Percentiles rank a stretch among this genome's conserved stretches.
Evolutionary conservation across 2,329 filamentous ascomycete genomes (phyloP).

Genomic region (Ascosphaera acerosa): DNA sequence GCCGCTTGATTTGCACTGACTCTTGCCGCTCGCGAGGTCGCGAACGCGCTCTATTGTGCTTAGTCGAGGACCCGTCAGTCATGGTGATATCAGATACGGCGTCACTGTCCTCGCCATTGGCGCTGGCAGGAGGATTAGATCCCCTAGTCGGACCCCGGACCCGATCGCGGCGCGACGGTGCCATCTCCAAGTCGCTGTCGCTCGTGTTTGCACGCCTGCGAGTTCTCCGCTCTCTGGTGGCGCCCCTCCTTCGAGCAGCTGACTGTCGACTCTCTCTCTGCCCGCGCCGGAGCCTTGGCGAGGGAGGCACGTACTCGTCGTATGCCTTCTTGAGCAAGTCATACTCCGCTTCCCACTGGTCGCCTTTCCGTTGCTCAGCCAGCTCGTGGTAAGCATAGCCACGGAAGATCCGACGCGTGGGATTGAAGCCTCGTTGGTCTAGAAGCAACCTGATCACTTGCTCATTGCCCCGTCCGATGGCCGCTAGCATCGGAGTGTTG

Average conservation of each 20-base stretch:
- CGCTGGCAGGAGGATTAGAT: too few relatives aligned
- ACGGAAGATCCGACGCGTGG: constrained; percentile 44
- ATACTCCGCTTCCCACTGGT: constrained; percentile 75
- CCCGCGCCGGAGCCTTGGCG: constrained; percentile 17
- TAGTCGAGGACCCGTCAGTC: too few relatives aligned
- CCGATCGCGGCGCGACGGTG: too few relatives aligned
- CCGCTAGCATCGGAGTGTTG: constrained; percentile 78
- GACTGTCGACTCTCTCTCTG: constrained; percentile 11
- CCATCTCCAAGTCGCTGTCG: too few relatives aligned
- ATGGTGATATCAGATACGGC: too few relatives aligned
- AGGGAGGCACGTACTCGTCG: constrained; percentile 15
- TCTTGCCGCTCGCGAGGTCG: too few relatives aligned
- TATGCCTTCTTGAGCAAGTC: constrained; percentile 46
- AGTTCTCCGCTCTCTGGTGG: too few relatives aligned
- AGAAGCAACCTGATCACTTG: constrained; percentile 62
- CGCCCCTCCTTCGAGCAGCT: constrained; percentile 12
- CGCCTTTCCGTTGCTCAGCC: constrained; percentile 55
- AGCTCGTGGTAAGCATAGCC: constrained; percentile 73
- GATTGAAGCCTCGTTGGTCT: constrained; percentile 56
- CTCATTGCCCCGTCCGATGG: constrained; percentile 69
- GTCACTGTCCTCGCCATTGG: too few relatives aligned
- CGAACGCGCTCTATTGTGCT: too few relatives aligned
- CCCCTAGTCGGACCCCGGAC: too few relatives aligned
- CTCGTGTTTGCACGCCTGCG: too few relatives aligned
- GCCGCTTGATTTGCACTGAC: too few relatives aligned